phyloP scores from a whole-genome alignment of 2,329 filamentous ascomycete species.

The Pseudocercospora fuligena region DNA sequence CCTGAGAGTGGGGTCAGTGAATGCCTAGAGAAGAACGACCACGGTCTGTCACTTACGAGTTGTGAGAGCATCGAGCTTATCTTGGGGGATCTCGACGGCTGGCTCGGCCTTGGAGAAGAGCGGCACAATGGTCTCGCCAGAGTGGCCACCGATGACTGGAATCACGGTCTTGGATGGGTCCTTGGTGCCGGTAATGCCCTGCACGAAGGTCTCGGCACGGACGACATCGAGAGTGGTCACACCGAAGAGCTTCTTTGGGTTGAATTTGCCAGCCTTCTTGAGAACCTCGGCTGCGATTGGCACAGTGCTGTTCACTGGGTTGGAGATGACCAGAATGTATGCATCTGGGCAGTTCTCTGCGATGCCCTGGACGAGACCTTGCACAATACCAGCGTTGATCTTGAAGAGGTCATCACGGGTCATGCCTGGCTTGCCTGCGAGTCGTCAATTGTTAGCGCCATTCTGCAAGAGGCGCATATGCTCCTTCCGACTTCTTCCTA shows the following conservation, averaged over 20 bases:
- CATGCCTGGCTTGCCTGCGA: conserved; percentile 94
- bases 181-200: conserved; percentile 79
- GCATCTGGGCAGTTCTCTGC: conserved; percentile 91
- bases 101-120: conserved; percentile 92
- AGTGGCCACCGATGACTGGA: conserved; percentile 95
- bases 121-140: conserved; percentile 96
- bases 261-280: conserved; percentile 90
- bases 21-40: neutral
- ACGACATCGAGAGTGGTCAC: conserved; percentile 99
- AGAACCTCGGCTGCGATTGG: conserved; percentile 97
- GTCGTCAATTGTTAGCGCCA: conserved; percentile 15
- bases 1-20: conserved; percentile 46
- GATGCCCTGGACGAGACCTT: conserved; percentile 85
- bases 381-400: conserved; percentile 98
- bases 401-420: conserved; percentile 99
- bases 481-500: conserved; percentile 20
- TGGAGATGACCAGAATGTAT: conserved; percentile 95
- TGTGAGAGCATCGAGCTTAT: conserved; percentile 88
- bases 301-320: conserved; percentile 99
- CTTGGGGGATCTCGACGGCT: conserved; percentile 76
- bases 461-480: conserved; percentile 19
- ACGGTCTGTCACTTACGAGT: conserved; percentile 65
- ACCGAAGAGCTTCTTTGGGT: conserved; percentile 94
- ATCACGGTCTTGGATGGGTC: conserved; percentile 83
- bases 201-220: conserved; percentile 94